Evolutionary conservation across 306 rosid genomes (phyloP), one percentile per base, ranked within the genome.

Genomic region (Gastrolobium villosum): DNA sequence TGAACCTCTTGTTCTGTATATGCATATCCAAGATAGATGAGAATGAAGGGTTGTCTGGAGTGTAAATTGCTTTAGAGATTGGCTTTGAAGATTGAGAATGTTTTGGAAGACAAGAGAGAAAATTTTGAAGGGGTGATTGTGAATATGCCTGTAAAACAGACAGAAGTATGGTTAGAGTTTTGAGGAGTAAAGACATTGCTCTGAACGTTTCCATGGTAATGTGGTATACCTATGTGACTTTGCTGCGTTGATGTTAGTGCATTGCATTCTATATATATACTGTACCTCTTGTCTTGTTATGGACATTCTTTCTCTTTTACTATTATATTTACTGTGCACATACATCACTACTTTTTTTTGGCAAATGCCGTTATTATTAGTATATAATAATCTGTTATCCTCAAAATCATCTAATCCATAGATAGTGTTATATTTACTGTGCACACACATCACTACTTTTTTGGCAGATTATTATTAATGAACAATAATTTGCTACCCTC

Each of bases 21-120:
- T 14, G 84, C 48, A 57, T 28, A 13, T 82, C 77, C 52, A 85
- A 63, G 40, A 74, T 32, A 3, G 75, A 34, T 30, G 73, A 31
- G 77, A 70, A 82, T 28, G 65, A 48, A 15, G 43, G 0, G 49
- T 70, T 75, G 34, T 2, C 0, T 56, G 56, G 70, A 2, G 74
- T 64, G 76, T 78, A 82, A 60, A 34, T 26, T 4, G 20, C 50
- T 2, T 49, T 3, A 1, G 61, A 43, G 43, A 41, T 5, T 3
- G 4, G 2, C 0, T 4, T 30, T 30, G 67, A 4, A 10, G 46
- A 0, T 5, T 55, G 7, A 32, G 67, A 73, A 5, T 43, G 4
- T 0, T 4, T 0, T 40, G 65, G 7, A 34, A 81, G 4, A 44
- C 88, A 84, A 1, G 0, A 0, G 1, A 70, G 37, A 10, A 84